Conservation (phyloP, 768 basidiomycete species). For the Leccinum boreale region DNA sequence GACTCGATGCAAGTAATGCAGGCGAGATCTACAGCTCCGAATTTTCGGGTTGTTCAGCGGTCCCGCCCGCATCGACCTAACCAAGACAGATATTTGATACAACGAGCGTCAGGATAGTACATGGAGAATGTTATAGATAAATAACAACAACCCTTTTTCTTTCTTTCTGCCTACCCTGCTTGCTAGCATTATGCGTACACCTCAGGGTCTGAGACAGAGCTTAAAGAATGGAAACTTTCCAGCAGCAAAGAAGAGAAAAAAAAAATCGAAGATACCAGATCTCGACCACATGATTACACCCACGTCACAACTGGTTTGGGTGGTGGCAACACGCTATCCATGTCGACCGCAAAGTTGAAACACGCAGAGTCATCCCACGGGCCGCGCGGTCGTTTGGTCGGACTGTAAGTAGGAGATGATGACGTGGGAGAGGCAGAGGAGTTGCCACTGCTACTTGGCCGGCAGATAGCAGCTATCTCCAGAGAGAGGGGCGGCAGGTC, state of each 20-base stretch:
- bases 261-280: background rate
- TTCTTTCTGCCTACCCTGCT: background rate
- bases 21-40: background rate
- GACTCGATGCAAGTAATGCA: background rate
- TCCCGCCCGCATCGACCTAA: background rate
- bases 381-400: constrained; percentile 35
- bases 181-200: background rate
- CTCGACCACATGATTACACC: constrained; percentile 5
- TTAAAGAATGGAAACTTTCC: background rate
- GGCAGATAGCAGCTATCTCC: constrained; percentile 17
- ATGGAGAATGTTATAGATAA: background rate
- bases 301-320: constrained; percentile 42
- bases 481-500: constrained; percentile 25
- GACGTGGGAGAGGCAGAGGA: constrained; percentile 6
- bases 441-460: constrained; percentile 9
- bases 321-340: constrained; percentile 44
- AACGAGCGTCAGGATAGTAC: constrained; percentile 3
- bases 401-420: constrained; percentile 18
- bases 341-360: constrained; percentile 41
- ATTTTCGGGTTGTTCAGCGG: background rate
- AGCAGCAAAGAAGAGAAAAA: background rate
- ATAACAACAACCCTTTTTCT: background rate
- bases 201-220: background rate
- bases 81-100: background rate
- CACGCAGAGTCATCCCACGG: constrained; percentile 60